Conservation (phyloP, 306 rosid genomes). For the Luffa acutangula region DNA sequence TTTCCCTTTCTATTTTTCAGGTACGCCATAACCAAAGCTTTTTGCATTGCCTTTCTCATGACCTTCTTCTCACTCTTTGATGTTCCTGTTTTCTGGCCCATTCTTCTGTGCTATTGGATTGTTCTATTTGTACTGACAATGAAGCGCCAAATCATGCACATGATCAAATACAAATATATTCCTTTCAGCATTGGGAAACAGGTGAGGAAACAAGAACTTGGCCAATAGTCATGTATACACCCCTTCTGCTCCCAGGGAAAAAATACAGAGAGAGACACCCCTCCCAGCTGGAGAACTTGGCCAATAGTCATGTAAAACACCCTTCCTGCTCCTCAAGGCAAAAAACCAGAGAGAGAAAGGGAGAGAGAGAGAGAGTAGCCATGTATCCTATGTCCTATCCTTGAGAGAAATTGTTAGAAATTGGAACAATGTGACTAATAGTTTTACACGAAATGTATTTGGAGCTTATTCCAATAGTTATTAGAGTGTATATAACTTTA, state of each 20-base stretch:
- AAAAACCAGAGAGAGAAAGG: not conserved
- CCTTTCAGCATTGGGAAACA: conserved; percentile 58
- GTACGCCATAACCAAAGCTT: conserved; percentile 62
- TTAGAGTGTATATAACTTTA: no score
- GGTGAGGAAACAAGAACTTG: conserved; percentile 25
- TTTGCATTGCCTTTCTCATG: conserved; percentile 45
- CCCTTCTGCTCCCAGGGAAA: not conserved
- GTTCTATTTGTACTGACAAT: conserved; percentile 55
- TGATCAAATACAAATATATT: conserved; percentile 53
- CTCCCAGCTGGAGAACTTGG: not conserved
- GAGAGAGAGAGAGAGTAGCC: not conserved
- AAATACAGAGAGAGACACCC: not conserved
- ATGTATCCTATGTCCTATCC: not conserved
- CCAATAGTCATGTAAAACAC: not conserved
- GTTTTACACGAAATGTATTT: not conserved
- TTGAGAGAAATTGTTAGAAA: not conserved
- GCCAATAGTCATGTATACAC: not conserved
- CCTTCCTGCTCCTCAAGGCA: not conserved
- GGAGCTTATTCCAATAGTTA: not conserved
- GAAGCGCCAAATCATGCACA: conserved; percentile 71
- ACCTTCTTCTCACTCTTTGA: conserved; percentile 55
- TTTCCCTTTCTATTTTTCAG: conserved; percentile 23
- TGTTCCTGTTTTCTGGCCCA: conserved; percentile 70
- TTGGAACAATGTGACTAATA: not conserved
- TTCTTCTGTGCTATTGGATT: conserved; percentile 51